Evolutionary conservation across 1,284 basidiomycete genomes (phyloP).

Genomic region (Ganoderma lucidum): DNA sequence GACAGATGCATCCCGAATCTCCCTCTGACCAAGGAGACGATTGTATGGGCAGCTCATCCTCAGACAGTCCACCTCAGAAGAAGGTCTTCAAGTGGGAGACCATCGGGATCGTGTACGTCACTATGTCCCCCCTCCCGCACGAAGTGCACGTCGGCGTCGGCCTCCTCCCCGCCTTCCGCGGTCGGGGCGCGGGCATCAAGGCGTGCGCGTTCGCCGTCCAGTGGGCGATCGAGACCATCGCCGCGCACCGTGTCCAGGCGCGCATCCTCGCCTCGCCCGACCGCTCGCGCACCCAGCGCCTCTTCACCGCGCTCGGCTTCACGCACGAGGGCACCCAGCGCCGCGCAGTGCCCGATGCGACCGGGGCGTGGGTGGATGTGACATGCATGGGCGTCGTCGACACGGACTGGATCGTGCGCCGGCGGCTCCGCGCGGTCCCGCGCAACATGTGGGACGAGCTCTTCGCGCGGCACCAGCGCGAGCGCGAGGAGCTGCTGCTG

Average conservation of each 20-base stretch:
- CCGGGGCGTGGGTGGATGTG: slow-evolving; percentile 63
- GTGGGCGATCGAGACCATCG: slow-evolving; percentile 55
- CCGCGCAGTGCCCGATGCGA: slow-evolving; percentile 53
- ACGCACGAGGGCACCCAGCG: slow-evolving; percentile 66
- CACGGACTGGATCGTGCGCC: slow-evolving; percentile 63
- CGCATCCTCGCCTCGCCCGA: slow-evolving; percentile 28
- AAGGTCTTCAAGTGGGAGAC: slow-evolving; percentile 24
- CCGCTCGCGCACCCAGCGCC: slow-evolving; percentile 23
- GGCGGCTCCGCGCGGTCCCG: slow-evolving; percentile 32
- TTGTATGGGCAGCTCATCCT: not conserved
- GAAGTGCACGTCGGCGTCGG: slow-evolving; percentile 63
- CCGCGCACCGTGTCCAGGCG: slow-evolving; percentile 58
- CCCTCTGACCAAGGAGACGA: not conserved
- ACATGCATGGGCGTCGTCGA: slow-evolving; percentile 66
- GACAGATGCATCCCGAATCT: not conserved
- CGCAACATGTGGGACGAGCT: slow-evolving; percentile 69
- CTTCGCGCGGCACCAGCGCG: slow-evolving; percentile 61
- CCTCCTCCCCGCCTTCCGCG: slow-evolving; percentile 46
- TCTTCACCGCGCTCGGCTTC: slow-evolving; percentile 51
- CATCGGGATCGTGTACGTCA: slow-evolving; percentile 57
- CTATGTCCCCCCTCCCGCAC: slow-evolving; percentile 43
- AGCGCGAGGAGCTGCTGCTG: slow-evolving; percentile 61
- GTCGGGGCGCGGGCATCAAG: slow-evolving; percentile 52
- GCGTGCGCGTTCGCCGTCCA: slow-evolving; percentile 54
- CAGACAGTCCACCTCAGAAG: not conserved